These are phyloP conservation scores for Zygoascus ofunaensis DNA, from an alignment of 805 yeast genomes.

Conservation along the genomic window DNA sequence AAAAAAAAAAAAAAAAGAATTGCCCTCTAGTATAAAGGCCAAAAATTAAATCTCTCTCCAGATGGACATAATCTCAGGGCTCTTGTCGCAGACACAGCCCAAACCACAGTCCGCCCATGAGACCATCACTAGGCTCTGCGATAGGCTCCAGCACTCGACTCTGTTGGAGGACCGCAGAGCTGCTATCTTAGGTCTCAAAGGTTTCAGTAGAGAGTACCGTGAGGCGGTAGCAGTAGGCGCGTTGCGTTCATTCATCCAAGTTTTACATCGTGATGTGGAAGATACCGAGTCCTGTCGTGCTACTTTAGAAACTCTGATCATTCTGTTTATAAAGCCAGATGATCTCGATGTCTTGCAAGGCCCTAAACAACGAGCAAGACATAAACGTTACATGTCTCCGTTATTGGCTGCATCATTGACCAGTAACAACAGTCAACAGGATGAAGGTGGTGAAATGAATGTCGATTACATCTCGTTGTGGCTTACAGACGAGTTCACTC, in stretches of 20 bases:
- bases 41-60: too few species aligned
- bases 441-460: conserved; percentile 44
- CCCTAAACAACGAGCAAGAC: conserved; percentile 25
- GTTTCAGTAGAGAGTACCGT: conserved; percentile 79
- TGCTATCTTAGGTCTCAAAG: conserved; percentile 81
- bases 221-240: conserved; percentile 88
- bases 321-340: conserved; percentile 57
- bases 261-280: conserved; percentile 55
- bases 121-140: conserved; percentile 81
- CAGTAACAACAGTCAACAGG: neutral
- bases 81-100: conserved; percentile 36
- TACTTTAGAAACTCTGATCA: conserved; percentile 72
- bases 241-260: conserved; percentile 57
- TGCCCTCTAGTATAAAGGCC: too few species aligned
- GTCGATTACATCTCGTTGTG: conserved; percentile 85
- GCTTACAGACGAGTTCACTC: conserved; percentile 90
- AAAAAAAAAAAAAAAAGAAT: too few species aligned
- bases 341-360: conserved; percentile 7
- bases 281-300: conserved; percentile 71
- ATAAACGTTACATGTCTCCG: conserved; percentile 24
- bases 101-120: conserved; percentile 60
- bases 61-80: conserved; percentile 30
- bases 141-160: conserved; percentile 74
- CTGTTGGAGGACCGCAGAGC: conserved; percentile 79
- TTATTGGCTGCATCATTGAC: conserved; percentile 6